These are phyloP conservation scores for Pichia cephalocereana DNA, from an alignment of 805 yeast species.

Conservation along the genomic window DNA sequence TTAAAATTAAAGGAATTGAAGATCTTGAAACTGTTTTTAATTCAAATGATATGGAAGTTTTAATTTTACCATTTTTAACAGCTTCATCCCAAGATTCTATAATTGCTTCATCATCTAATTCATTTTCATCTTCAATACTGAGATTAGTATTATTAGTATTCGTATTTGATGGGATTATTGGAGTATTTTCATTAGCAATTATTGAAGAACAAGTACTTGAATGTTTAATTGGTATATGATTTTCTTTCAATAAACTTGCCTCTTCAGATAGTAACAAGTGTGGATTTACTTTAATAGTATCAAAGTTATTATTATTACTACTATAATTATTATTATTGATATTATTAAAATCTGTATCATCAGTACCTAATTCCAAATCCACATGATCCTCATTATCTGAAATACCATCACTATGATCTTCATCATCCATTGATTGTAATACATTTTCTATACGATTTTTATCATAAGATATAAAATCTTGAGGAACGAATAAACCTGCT, in stretches of 20 bases:
- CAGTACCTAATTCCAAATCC: background rate
- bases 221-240: conserved; percentile 20
- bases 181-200: background rate
- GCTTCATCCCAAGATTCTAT: conserved; percentile 28
- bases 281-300: conserved; percentile 1
- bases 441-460: conserved; percentile 17
- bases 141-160: conserved; percentile 1
- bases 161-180: background rate
- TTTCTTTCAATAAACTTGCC: conserved; percentile 20
- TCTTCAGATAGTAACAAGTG: conserved; percentile 18
- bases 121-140: conserved; percentile 1
- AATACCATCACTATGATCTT: background rate
- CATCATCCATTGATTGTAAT: conserved; percentile 14
- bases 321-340: background rate
- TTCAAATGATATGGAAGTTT: conserved; percentile 33
- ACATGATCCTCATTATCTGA: background rate
- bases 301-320: background rate
- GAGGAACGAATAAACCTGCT: conserved; percentile 42
- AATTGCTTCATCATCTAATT: conserved; percentile 11
- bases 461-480: conserved; percentile 32
- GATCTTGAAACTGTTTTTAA: conserved; percentile 29
- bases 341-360: background rate
- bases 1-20: conserved; percentile 52
- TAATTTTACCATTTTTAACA: conserved; percentile 31
- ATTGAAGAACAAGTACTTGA: background rate